Base-by-base conservation (phyloP, 257 asterid genomes). In the Solanum pinnatisectum region DNA sequence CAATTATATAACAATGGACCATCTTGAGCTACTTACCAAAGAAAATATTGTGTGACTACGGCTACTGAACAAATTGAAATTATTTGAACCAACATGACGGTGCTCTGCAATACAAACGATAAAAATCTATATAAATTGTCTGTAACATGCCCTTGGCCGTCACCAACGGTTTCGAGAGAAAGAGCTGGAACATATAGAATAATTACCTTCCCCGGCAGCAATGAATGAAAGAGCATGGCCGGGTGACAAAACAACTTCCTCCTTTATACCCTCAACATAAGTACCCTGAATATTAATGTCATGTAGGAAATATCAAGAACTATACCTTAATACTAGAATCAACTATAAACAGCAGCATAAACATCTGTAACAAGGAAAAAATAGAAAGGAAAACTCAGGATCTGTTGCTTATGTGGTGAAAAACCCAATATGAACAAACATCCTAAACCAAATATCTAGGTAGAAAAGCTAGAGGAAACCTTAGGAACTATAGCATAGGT, bases 41-140 rank as follows among this genome's bases (percentile, higher is more conserved):
- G 99, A 95, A 88, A 97, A 97, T 90, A 97, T 97, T 74, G 99
- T 97, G 92, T 97, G 99, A 89, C 99, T 97, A 44, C 99, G 99
- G 95, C 99, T 97, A 93, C 99, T 97, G 92, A 97, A 97, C 52
- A 97, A 94, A 90, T 97, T 97, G 90, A 95, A 97, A 91, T 97
- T 97, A 91, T 97, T 97, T 85, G 99, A 97, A 84, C 99, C 99
- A 87, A 97, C 98, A 60, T 97, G 99, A n/a, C 99, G 98, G 90
- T 97, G 99, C 92, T 97, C 99, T 97, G 99, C 91, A 90, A 90
- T 90, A 30, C 87, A 88, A 83, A 91, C 79, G 88, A 88, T 72
- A 93, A 78, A 77, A 84, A 63, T 30, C 10, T 85, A 39, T 37
- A 83, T 25, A 52, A 85, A 82, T 52, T 32, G 44, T 32, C 44